Evolutionary conservation across 2,329 filamentous ascomycete genomes (phyloP).

Genomic region (Claviceps africana): DNA sequence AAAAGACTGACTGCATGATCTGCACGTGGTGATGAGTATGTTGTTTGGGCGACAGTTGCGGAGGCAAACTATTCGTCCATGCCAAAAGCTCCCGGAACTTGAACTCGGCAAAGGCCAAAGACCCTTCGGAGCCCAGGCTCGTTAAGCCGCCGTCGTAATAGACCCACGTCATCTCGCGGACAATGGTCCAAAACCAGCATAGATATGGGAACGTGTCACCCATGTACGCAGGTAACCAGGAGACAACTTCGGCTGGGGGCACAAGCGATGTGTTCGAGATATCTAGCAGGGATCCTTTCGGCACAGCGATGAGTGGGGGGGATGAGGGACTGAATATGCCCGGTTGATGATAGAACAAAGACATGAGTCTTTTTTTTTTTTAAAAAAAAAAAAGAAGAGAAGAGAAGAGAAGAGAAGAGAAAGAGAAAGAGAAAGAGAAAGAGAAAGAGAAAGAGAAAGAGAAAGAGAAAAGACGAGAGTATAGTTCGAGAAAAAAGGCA

Average conservation of each 20-base stretch:
- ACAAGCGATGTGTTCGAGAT: neutral
- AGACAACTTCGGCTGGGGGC: neutral
- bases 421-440: too few species aligned
- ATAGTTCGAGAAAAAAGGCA: too few species aligned
- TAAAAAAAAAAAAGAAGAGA: too few species aligned
- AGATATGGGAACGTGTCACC: constrained; percentile 16
- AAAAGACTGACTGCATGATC: constrained; percentile 7
- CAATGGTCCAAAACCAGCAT: constrained; percentile 20
- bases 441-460: too few species aligned
- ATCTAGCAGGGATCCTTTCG: neutral
- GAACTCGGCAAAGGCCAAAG: constrained; percentile 15
- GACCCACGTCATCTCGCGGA: constrained; percentile 13
- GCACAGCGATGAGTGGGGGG: constrained; percentile 8
- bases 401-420: too few species aligned
- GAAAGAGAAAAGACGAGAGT: too few species aligned
- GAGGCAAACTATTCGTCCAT: constrained; percentile 16
- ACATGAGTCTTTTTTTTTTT: constrained; percentile 13
- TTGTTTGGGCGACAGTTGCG: constrained; percentile 9
- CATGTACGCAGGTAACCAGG: constrained; percentile 6
- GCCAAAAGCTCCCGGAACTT: constrained; percentile 20
- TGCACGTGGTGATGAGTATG: constrained; percentile 16
- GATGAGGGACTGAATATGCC: constrained; percentile 11
- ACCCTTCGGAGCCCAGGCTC: constrained; percentile 1
- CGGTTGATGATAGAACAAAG: constrained; percentile 20
- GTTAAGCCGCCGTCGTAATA: constrained; percentile 12